These are phyloP conservation scores for Diplogelasinospora grovesii DNA, from an alignment of 495 filamentous ascomycete species.

Conservation along the genomic window DNA sequence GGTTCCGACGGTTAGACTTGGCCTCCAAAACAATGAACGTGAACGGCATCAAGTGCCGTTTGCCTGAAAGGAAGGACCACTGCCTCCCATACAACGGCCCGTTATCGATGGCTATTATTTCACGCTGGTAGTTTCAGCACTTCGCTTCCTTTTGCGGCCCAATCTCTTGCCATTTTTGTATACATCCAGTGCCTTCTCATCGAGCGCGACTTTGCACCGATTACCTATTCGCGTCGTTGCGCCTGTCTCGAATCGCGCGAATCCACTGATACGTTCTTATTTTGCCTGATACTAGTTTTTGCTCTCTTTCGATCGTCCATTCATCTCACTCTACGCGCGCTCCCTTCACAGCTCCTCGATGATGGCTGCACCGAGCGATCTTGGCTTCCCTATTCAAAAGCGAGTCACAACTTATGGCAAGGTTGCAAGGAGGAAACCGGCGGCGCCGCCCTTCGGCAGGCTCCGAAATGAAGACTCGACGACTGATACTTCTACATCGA, in stretches of 20 bases:
- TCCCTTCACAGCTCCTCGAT: too few species aligned
- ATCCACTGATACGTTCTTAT: not conserved
- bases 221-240: too few species aligned
- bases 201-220: too few species aligned
- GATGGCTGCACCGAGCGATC: slow-evolving; percentile 30
- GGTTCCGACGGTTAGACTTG: not conserved
- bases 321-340: too few species aligned
- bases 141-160: too few species aligned
- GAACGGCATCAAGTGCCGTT: slow-evolving; percentile 4
- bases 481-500: slow-evolving; percentile 2
- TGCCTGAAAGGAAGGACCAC: not conserved
- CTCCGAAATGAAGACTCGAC: slow-evolving; percentile 12
- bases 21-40: slow-evolving; percentile 5
- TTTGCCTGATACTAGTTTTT: not conserved
- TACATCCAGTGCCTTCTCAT: too few species aligned
- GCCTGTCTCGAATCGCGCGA: too few species aligned
- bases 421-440: slow-evolving; percentile 21
- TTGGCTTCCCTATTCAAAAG: slow-evolving; percentile 30
- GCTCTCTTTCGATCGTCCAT: not conserved
- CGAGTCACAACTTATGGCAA: slow-evolving; percentile 37
- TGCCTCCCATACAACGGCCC: too few species aligned
- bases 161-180: too few species aligned
- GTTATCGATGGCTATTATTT: too few species aligned
- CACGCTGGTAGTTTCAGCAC: too few species aligned
- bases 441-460: slow-evolving; percentile 13